A percentile compares a stretch with the other conserved stretches of the same genome.
These are phyloP conservation scores for Sanguinoderma infundibulare DNA, from an alignment of 1,284 basidiomycete genomes.

Conservation along the genomic window DNA sequence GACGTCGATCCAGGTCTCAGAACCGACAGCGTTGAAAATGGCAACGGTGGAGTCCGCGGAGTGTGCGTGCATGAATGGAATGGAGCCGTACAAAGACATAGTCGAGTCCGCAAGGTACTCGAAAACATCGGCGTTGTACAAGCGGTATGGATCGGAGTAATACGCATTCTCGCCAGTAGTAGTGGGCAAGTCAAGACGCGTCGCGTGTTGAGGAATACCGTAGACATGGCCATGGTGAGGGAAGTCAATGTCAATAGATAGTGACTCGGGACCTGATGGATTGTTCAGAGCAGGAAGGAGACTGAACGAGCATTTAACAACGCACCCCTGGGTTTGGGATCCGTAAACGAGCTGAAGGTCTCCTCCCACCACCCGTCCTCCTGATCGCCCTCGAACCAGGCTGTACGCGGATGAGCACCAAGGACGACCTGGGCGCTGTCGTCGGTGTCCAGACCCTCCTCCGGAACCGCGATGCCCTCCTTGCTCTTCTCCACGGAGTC, in stretches of 20 bases:
- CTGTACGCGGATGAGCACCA: slow-evolving; percentile 50
- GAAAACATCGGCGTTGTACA: slow-evolving; percentile 97
- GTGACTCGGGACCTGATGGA: slow-evolving; percentile 84
- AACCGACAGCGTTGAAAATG: slow-evolving; percentile 89
- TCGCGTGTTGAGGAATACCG: slow-evolving; percentile 97
- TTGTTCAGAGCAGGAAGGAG: not conserved
- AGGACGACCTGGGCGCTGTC: slow-evolving; percentile 58
- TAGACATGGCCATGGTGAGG: slow-evolving; percentile 90
- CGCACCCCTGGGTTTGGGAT: slow-evolving; percentile 93
- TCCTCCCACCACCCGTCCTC: slow-evolving; percentile 93
- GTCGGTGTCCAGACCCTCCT: slow-evolving; percentile 43
- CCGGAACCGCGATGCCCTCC: slow-evolving; percentile 40
- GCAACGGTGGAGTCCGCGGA: slow-evolving; percentile 84
- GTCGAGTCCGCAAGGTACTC: slow-evolving; percentile 93
- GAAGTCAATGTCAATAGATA: slow-evolving; percentile 93
- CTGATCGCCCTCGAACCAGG: slow-evolving; percentile 87
- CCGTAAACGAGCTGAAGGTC: slow-evolving; percentile 83
- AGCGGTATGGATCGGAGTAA: slow-evolving; percentile 91
- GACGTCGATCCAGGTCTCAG: slow-evolving; percentile 97
- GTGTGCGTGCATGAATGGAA: slow-evolving; percentile 95
- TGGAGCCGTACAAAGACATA: slow-evolving; percentile 91
- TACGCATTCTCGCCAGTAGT: slow-evolving; percentile 74
- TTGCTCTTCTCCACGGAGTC: slow-evolving; percentile 43
- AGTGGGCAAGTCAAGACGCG: slow-evolving; percentile 85
- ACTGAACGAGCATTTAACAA: not conserved